A percentile compares a stretch with the other conserved stretches of the same genome.
phyloP scores from a whole-genome alignment of 2,329 filamentous ascomycete genomes.

The Phialophora tarda region DNA sequence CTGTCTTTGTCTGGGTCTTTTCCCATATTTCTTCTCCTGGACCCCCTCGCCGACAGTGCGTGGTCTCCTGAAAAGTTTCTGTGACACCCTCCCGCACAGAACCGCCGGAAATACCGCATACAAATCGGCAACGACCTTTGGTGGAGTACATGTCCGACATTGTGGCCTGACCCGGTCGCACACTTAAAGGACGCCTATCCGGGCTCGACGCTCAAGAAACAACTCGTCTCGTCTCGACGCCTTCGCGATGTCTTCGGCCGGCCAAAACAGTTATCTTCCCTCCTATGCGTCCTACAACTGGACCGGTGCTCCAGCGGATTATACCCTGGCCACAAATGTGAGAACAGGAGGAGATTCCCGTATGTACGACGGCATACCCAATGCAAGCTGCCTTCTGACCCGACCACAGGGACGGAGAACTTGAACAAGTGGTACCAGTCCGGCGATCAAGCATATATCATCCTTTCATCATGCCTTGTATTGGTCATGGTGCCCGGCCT shows the following conservation, averaged over 20 bases:
- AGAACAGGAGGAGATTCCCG: conserved; percentile 77
- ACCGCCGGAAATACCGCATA: background rate
- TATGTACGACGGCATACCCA: conserved; percentile 55
- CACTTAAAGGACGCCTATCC: background rate
- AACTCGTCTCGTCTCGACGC: conserved; percentile 1
- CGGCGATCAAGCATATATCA: conserved; percentile 92
- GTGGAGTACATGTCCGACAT: conserved; percentile 1
- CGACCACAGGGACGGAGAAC: conserved; percentile 72
- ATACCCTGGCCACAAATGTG: conserved; percentile 55
- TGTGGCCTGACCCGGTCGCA: background rate
- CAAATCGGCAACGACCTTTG: background rate
- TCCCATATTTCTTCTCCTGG: background rate
- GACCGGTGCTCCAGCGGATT: conserved; percentile 54
- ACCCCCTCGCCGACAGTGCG: background rate
- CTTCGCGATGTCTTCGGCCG: conserved; percentile 28
- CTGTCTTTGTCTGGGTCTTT: background rate
- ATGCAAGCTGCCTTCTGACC: conserved; percentile 10
- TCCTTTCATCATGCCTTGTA: conserved; percentile 63
- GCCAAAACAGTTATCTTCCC: conserved; percentile 39
- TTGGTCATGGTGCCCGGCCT: conserved; percentile 96
- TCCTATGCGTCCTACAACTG: conserved; percentile 58
- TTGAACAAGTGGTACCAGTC: conserved; percentile 94
- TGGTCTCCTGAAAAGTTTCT: background rate
- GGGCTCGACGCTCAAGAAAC: background rate
- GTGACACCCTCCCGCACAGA: background rate